phyloP scores from a whole-genome alignment of 345 rosid genomes.

The Isatis tinctoria region DNA sequence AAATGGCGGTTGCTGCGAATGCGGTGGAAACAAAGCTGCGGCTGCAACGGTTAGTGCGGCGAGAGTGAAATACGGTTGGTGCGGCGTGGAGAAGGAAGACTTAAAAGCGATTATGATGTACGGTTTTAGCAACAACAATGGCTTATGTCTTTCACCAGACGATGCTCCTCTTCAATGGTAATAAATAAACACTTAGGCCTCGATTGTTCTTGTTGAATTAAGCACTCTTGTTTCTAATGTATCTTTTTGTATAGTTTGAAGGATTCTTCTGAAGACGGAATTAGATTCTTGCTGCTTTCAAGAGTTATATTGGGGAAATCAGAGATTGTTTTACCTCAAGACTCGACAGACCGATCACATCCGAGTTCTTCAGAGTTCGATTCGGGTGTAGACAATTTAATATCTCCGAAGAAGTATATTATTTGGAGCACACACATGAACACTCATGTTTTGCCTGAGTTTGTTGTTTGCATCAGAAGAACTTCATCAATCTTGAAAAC shows the following conservation, averaged over 20 bases:
- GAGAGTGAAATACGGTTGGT: slow-evolving; percentile 55
- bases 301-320: slow-evolving; percentile 55
- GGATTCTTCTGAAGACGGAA: slow-evolving; percentile 35
- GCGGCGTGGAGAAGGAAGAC: slow-evolving; percentile 41
- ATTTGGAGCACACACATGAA: slow-evolving; percentile 68
- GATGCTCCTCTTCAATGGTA: slow-evolving; percentile 54
- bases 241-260: not conserved
- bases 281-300: slow-evolving; percentile 60
- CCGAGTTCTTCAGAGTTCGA: slow-evolving; percentile 65
- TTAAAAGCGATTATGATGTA: slow-evolving; percentile 36
- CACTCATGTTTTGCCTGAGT: slow-evolving; percentile 63
- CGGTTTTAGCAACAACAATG: slow-evolving; percentile 48
- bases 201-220: too few relatives aligned
- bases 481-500: slow-evolving; percentile 38
- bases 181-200: not conserved
- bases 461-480: slow-evolving; percentile 49
- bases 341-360: slow-evolving; percentile 29
- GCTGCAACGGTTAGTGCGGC: slow-evolving; percentile 10
- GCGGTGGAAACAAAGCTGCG: slow-evolving; percentile 43
- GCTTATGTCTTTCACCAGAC: slow-evolving; percentile 45
- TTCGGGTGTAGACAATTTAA: slow-evolving; percentile 53
- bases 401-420: slow-evolving; percentile 48
- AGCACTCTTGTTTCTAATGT: too few relatives aligned
- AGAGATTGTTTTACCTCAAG: slow-evolving; percentile 37
- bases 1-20: not conserved